Conservation (phyloP, 192 early-diverging fungal species). For the Umbelopsis sp. region DNA sequence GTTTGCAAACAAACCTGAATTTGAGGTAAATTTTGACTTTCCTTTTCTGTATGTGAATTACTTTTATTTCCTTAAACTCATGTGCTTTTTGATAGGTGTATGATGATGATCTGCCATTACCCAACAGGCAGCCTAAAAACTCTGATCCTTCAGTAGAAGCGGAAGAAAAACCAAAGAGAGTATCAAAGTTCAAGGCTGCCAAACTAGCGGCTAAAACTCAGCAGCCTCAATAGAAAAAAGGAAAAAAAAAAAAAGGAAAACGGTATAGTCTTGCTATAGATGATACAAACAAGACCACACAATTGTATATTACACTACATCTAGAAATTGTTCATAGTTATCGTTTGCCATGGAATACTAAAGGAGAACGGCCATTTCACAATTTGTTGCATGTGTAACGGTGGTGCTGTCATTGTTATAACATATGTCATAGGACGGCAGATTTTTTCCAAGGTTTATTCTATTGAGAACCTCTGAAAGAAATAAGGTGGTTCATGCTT, state of each 20-base stretch:
- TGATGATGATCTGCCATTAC: conserved; percentile 37
- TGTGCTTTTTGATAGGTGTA: conserved; percentile 10
- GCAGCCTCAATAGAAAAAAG: not conserved
- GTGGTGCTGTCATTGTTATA: too few species aligned
- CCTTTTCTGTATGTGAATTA: not conserved
- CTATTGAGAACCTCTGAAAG: too few species aligned
- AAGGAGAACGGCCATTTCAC: too few species aligned
- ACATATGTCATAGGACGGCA: too few species aligned
- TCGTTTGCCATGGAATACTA: too few species aligned
- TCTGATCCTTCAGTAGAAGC: not conserved
- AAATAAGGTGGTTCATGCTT: too few species aligned
- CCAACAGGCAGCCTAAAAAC: not conserved
- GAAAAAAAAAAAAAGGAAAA: not conserved
- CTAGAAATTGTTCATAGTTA: too few species aligned
- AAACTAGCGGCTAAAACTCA: conserved; percentile 8
- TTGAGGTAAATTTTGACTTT: conserved; percentile 22
- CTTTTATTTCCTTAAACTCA: not conserved
- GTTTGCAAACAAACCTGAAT: conserved; percentile 30
- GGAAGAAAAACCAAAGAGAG: conserved; percentile 19
- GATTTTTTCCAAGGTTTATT: too few species aligned
- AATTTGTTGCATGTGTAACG: too few species aligned
- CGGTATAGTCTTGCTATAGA: not conserved
- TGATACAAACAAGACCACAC: not conserved
- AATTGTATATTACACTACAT: too few species aligned
- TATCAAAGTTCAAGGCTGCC: conserved; percentile 34